Conservation (phyloP, 2,329 filamentous ascomycete genomes). For the Hawksworthiomyces lignivorus region DNA sequence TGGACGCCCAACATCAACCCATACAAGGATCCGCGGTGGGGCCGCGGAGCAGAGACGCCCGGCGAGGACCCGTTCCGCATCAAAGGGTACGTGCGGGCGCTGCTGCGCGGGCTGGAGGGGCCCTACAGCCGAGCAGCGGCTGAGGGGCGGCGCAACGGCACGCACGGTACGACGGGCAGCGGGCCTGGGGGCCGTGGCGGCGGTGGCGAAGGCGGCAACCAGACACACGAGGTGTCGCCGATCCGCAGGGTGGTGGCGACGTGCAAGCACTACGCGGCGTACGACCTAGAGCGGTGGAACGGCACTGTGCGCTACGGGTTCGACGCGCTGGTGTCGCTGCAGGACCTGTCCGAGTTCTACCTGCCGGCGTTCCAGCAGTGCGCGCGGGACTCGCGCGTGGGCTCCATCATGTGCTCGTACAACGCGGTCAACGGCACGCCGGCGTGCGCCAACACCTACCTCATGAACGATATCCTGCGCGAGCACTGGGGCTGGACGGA, state of each 20-base stretch:
- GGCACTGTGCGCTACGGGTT: conserved; percentile 33
- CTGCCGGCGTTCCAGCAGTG: conserved; percentile 58
- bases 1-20: conserved; percentile 63
- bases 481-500: conserved; percentile 58
- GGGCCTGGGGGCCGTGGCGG: too few relatives aligned
- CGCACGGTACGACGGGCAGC: too few relatives aligned
- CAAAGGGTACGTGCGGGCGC: conserved; percentile 16
- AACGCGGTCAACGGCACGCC: conserved; percentile 57
- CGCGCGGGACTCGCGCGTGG: conserved; percentile 47
- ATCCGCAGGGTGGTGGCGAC: conserved; percentile 27
- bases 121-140: too few relatives aligned
- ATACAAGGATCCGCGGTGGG: conserved; percentile 56
- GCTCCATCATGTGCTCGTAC: conserved; percentile 57
- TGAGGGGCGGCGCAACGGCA: too few relatives aligned
- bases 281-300: conserved; percentile 41
- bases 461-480: conserved; percentile 55
- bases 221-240: neutral
- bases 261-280: conserved; percentile 53
- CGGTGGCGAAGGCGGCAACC: too few relatives aligned
- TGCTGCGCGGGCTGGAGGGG: conserved; percentile 20
- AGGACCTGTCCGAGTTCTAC: conserved; percentile 63
- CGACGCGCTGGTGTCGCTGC: conserved; percentile 39
- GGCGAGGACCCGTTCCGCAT: conserved; percentile 20
- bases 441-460: conserved; percentile 53
- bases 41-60: conserved; percentile 32